phyloP scores from a whole-genome alignment of 78 protist genomes.

The Paratrimastix pyriformis region DNA sequence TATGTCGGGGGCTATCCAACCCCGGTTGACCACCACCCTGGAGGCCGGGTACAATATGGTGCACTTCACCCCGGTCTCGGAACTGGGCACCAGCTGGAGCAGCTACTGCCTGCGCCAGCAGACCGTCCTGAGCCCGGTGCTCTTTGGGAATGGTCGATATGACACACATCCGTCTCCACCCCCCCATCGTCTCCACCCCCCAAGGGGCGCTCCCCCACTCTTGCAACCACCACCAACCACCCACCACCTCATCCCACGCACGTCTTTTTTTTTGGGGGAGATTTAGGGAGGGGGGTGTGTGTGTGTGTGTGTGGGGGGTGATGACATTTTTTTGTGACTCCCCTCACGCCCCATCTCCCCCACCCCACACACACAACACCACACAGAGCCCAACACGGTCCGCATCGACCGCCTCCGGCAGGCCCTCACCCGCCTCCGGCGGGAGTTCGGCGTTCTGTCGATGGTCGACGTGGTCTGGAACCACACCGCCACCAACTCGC shows the following conservation, averaged over 20 bases:
- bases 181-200: neutral
- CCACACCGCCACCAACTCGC: constrained; percentile 65
- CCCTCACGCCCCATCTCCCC: too few species aligned
- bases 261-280: neutral
- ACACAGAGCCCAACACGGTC: too few species aligned
- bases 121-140: constrained; percentile 28
- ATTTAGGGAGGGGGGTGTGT: neutral
- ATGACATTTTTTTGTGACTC: neutral
- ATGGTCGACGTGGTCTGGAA: constrained; percentile 74
- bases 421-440: constrained; percentile 3
- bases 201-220: neutral
- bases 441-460: constrained; percentile 19
- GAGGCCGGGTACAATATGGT: constrained; percentile 62
- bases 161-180: neutral
- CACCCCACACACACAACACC: too few species aligned
- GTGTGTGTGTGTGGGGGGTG: neutral
- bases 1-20: constrained; percentile 31
- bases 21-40: too few species aligned
- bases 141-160: constrained; percentile 12
- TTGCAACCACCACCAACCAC: too few species aligned
- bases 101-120: constrained; percentile 68
- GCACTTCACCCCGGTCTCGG: constrained; percentile 72
- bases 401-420: constrained; percentile 11
- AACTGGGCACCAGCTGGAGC: constrained; percentile 52
- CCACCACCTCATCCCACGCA: too few species aligned